phyloP scores from a whole-genome alignment of 73 alveolate species.

The Durusdinium trenchii region DNA sequence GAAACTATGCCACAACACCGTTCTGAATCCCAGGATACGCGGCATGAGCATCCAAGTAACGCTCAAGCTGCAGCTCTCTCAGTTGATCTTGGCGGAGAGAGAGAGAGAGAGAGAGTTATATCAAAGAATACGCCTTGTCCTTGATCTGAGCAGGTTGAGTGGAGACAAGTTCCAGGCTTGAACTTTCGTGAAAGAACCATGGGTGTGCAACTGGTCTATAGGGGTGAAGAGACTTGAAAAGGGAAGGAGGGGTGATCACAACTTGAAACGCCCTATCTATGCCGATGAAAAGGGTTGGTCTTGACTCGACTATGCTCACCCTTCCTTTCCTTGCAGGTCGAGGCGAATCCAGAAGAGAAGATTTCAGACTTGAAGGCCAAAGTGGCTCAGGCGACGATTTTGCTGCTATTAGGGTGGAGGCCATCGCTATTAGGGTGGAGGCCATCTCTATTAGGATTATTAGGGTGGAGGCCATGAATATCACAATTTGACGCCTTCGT shows the following conservation, averaged over 20 bases:
- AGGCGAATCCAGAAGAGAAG: constrained; percentile 39
- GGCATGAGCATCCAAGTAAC: constrained; percentile 67
- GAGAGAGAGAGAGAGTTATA: background rate
- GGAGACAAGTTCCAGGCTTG: constrained; percentile 47
- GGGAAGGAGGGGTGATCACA: background rate
- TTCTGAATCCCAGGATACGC: background rate
- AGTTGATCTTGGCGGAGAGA: background rate
- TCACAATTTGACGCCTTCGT: background rate
- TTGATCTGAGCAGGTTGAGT: background rate
- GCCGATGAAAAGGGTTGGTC: too few relatives aligned
- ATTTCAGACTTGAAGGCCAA: constrained; percentile 67
- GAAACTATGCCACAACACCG: too few relatives aligned
- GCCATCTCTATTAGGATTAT: too few relatives aligned
- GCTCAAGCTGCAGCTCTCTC: constrained; percentile 2
- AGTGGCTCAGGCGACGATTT: background rate
- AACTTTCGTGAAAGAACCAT: too few relatives aligned
- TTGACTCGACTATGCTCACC: background rate
- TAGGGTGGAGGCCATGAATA: too few relatives aligned
- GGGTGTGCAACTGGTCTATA: too few relatives aligned
- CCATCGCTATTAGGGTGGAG: background rate
- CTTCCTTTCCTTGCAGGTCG: background rate
- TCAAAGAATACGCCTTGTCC: background rate
- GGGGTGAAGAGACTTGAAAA: background rate
- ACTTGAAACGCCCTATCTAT: background rate
- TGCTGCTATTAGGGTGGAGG: background rate